Evolutionary conservation across 345 rosid genomes (phyloP).

Genomic region (thale cress (Arabidopsis thaliana)): TAIR10.1 NC_003070.9:25446501-25447000

Average conservation of each 20-base stretch:
- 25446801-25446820: slow-evolving; percentile 31
- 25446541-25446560: no score
- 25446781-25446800: neutral
- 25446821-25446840: slow-evolving; percentile 29
- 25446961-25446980: no score
- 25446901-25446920: neutral
- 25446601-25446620: no score
- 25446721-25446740: slow-evolving; percentile 17
- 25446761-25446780: no score
- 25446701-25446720: slow-evolving; percentile 11
- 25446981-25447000: no score
- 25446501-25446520: no score
- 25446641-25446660: slow-evolving; percentile 1
- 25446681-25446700: slow-evolving; percentile 27
- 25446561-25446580: no score
- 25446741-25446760: neutral
- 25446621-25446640: no score
- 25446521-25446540: no score
- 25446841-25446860: slow-evolving; percentile 33
- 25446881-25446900: neutral
- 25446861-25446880: slow-evolving; percentile 28
- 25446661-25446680: slow-evolving; percentile 5
- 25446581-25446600: no score
- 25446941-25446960: no score
- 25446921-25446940: no score